Conservation (phyloP, 1,284 basidiomycete genomes). For the Inonotus obliquus region DNA sequence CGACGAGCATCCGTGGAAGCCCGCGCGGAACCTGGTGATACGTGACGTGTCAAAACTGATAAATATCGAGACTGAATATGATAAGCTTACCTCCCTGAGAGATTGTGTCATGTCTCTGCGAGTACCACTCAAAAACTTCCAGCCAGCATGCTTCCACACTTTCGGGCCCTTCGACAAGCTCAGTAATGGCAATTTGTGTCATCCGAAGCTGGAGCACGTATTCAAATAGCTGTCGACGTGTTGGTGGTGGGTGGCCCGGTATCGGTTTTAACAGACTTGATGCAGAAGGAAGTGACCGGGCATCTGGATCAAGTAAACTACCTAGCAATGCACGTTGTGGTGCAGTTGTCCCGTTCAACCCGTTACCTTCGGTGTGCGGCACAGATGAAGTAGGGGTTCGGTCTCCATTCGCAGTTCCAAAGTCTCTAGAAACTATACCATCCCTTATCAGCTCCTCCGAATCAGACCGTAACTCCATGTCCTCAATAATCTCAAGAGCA, state of each 20-base stretch:
- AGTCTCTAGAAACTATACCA: constrained; percentile 14
- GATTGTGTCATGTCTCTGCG: constrained; percentile 47
- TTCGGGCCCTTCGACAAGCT: constrained; percentile 84
- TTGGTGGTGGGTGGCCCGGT: constrained; percentile 49
- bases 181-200: constrained; percentile 80
- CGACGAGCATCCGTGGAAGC: constrained; percentile 14
- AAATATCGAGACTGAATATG: not conserved
- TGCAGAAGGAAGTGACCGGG: constrained; percentile 41
- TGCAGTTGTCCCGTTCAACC: constrained; percentile 15
- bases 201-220: constrained; percentile 83
- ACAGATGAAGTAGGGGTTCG: constrained; percentile 5
- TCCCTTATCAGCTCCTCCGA: constrained; percentile 22
- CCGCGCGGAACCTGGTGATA: constrained; percentile 8
- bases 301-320: constrained; percentile 34
- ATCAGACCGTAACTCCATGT: constrained; percentile 35
- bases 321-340: constrained; percentile 10
- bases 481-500: constrained; percentile 50
- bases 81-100: constrained; percentile 15
- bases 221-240: constrained; percentile 65
- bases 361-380: constrained; percentile 7
- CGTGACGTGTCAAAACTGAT: not conserved
- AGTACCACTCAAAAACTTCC: constrained; percentile 84
- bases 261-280: constrained; percentile 46
- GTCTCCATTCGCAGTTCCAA: not conserved
- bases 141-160: constrained; percentile 81